Evolutionary conservation across 192 early-diverging fungal genomes (phyloP).

Genomic region (Dissophora ornata): DNA sequence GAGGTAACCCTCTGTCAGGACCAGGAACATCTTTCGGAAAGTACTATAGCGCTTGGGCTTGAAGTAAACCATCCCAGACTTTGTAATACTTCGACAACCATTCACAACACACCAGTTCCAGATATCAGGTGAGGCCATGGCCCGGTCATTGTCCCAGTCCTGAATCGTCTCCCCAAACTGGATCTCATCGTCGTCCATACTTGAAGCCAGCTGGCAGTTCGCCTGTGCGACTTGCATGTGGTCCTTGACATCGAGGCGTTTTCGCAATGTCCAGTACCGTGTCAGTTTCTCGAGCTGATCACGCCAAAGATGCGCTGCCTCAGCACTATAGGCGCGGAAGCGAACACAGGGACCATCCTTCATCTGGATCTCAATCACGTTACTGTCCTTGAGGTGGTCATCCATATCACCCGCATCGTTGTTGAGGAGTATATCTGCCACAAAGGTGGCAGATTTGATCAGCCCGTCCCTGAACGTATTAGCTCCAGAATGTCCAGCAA

Average conservation of each 20-base stretch:
- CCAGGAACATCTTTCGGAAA: conserved; percentile 48
- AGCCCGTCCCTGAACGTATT: conserved; percentile 5
- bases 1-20: conserved; percentile 43
- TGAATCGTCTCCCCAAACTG: conserved; percentile 22
- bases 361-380: conserved; percentile 50
- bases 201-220: conserved; percentile 30
- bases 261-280: conserved; percentile 44
- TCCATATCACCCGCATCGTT: conserved; percentile 20
- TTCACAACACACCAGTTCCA: conserved; percentile 59
- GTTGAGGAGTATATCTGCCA: conserved; percentile 19
- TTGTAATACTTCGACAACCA: conserved; percentile 53
- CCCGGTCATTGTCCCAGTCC: conserved; percentile 45
- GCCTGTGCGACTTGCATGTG: conserved; percentile 24
- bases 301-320: conserved; percentile 46
- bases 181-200: conserved; percentile 40
- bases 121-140: conserved; percentile 25
- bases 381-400: conserved; percentile 20
- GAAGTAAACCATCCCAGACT: conserved; percentile 52
- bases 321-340: conserved; percentile 35
- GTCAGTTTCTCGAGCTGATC: conserved; percentile 39
- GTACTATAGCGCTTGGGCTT: conserved; percentile 30
- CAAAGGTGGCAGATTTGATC: conserved; percentile 19
- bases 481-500: background rate
- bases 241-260: conserved; percentile 22
- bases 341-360: conserved; percentile 35